Percentiles rank a stretch among this genome's conserved stretches.
Conservation (phyloP, 2,329 filamentous ascomycete genomes). For the Diaporthe vexans region DNA sequence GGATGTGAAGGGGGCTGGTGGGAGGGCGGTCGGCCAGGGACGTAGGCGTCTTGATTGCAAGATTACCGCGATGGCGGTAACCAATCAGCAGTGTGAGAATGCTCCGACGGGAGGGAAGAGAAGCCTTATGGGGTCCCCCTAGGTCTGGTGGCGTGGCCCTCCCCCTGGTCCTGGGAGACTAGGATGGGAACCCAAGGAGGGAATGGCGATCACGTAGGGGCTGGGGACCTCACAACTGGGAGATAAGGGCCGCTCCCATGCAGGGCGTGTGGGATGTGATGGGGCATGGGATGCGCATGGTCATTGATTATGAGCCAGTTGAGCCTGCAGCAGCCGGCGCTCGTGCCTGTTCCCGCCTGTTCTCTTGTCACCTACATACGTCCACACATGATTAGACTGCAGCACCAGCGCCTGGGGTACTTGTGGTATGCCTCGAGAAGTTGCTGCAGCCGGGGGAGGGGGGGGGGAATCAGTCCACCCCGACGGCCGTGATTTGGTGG, state of each 20-base stretch:
- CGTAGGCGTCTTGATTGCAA: constrained; percentile 9
- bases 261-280: constrained; percentile 17
- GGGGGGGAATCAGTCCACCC: constrained; percentile 5
- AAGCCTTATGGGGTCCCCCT: constrained; percentile 2
- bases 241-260: constrained; percentile 10
- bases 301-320: neutral
- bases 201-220: neutral
- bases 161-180: neutral
- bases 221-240: neutral
- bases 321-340: neutral
- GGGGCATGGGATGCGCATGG: neutral
- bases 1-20: too few species aligned
- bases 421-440: neutral
- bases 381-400: neutral
- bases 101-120: constrained; percentile 2
- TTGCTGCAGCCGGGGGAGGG: too few species aligned
- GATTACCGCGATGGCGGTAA: constrained; percentile 21
- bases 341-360: neutral
- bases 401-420: too few species aligned
- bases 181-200: neutral
- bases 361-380: neutral
- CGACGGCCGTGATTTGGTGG: constrained; percentile 2
- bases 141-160: neutral
- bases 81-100: constrained; percentile 19
- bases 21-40: neutral